A percentile compares a stretch with the other conserved stretches of the same genome.
These are phyloP conservation scores for Ramularia collo-cygni DNA, from an alignment of 2,329 filamentous ascomycete species.

Conservation along the genomic window DNA sequence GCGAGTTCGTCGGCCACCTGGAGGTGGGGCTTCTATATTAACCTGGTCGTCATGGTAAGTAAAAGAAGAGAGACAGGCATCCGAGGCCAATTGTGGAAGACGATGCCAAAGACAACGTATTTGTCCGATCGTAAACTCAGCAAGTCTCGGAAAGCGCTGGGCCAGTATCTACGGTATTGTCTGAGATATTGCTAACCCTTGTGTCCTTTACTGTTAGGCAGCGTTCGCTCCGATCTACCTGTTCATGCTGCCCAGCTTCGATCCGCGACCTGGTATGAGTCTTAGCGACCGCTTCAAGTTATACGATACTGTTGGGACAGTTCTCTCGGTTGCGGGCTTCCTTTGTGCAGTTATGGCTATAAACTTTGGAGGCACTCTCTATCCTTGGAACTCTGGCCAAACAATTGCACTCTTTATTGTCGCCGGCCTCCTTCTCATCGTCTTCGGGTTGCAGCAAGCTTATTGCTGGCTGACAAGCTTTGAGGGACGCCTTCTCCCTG, in stretches of 20 bases:
- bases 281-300: constrained; percentile 6
- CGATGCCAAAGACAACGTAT: too few relatives aligned
- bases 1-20: constrained; percentile 21
- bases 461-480: background rate
- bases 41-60: constrained; percentile 9
- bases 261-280: constrained; percentile 7
- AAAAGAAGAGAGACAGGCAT: too few relatives aligned
- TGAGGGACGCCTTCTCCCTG: background rate
- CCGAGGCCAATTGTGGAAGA: too few relatives aligned
- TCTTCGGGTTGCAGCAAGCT: constrained; percentile 45
- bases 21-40: constrained; percentile 44
- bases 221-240: constrained; percentile 39
- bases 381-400: constrained; percentile 40
- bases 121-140: too few relatives aligned
- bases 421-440: constrained; percentile 38
- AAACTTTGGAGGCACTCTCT: constrained; percentile 45
- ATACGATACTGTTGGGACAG: constrained; percentile 43
- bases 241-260: constrained; percentile 33
- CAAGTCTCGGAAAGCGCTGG: too few relatives aligned
- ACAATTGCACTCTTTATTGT: constrained; percentile 45
- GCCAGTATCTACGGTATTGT: too few relatives aligned
- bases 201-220: too few relatives aligned
- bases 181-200: too few relatives aligned
- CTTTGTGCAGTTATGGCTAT: constrained; percentile 43
- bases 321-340: constrained; percentile 40